Base-by-base conservation (phyloP, 306 rosid species). In the Vigna angularis region DNA sequence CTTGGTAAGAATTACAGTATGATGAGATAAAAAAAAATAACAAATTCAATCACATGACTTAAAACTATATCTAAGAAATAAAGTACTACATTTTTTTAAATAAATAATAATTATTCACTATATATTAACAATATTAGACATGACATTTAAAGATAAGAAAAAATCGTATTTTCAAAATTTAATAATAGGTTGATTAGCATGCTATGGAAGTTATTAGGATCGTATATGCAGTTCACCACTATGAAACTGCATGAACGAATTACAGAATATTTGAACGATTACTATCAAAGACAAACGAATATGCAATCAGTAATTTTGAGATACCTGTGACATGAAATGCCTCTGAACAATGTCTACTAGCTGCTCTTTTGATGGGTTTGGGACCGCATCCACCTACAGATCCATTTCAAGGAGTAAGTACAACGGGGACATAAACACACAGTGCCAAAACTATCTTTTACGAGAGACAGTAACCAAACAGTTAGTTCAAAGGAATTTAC, bases 281-380 rank as follows among this genome's bases (percentile, higher is more conserved):
- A 72, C 45, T 8, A 24, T 34, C 17, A 26, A 67, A 49, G 45
- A 58, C 30, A 73, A 55, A 28, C 44, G 51, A 66, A 65, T 15
- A 59, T 13, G 72, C 24, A 77, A 49, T 51, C 47, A 9, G 15
- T 36, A 64, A 58, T 42, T 56, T 15, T 40, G 11, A 75, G 79
- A 66, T 89, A 95, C 99, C 99, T 89, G 99, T 4, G 99, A 91
- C 97, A 91, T 88, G 89, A 95, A 95, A 86, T 95, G 99, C 93
- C 99, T 93, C 87, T 91, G 99, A 68, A 95, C 99, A 68, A 87
- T 89, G 79, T 93, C 98, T 53, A 93, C 87, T 3, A 95, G 87
- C 82, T 95, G 98, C 87, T 95, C 99, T 84, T 90, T 95, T 0
- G 99, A 95, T 34, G 98, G 99, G 79, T 95, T 95, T 40, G 98